Evolutionary conservation across 2,329 filamentous ascomycete species (phyloP), one percentile per base, ranked within the genome.

Genomic region (Blastomyces silverae): DNA sequence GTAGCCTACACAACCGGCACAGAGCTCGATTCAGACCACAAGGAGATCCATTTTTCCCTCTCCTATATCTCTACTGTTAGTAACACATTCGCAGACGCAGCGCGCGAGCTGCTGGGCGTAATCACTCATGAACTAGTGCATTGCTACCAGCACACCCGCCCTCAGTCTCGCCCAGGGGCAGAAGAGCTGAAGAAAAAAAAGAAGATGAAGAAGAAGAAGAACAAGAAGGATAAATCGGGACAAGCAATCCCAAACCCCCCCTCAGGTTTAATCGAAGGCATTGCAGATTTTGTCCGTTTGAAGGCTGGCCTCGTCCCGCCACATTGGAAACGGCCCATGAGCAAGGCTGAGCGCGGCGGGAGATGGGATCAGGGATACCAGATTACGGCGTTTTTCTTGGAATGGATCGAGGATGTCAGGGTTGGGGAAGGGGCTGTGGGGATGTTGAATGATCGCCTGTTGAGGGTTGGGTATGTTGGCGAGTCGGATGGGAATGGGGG

Each of bases 51-150:
- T 78, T 83, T 97, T 76, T 92, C 87, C 20, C 85, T 93, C 0
- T 79, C 83, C 58, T 96, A 97, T 79, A 86, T 96, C 69, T 72
- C 75, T 46, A 69, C 71, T 63, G 66, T 68, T 66, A 65, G 70
- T 65, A 64, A 64, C 53, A 56, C n/a, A 25, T 61, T 70, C 22
- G 31, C 67, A 8, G 70, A 75, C 56, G 71, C 75, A 66, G 48
- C 76, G 71, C 67, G 76, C 50, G 91, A 97, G 78, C 86, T 97
- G 66, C 79, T 85, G 22, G 94, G 94, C 52, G 92, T 97, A 0
- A 76, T 97, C 25, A 89, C 89, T 1, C 93, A 97, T 74, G 93
- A 97, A 78, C 87, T 97, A 67, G 93, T 97, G 17, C 94, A 97
- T 79, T 97, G 92, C 78, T 95, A 89, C 78, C 93, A 97, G 76